Evolutionary conservation across 768 basidiomycete genomes (phyloP).

Genomic region (Rhodosporidiobolus odoratus): DNA sequence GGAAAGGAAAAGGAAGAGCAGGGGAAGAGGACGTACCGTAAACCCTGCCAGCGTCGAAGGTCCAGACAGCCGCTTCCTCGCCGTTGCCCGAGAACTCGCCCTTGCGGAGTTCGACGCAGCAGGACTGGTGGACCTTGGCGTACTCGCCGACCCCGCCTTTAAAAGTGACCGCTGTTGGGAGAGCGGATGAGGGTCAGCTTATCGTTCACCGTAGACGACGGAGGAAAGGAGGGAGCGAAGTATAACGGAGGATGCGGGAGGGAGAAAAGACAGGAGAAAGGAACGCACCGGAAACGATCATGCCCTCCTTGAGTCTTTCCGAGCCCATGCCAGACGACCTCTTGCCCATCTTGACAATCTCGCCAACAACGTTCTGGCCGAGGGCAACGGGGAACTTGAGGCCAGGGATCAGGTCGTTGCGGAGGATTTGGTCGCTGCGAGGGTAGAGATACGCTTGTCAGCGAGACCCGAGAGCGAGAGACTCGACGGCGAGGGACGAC

Average conservation of each 20-base stretch:
- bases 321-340: background rate
- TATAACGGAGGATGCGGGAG: background rate
- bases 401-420: background rate
- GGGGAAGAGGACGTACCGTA: background rate
- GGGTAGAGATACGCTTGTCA: no score
- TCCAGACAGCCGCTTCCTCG: background rate
- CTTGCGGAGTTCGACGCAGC: background rate
- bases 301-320: constrained; percentile 7
- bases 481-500: no score
- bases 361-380: constrained; percentile 2
- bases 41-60: background rate
- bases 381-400: background rate
- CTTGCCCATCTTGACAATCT: constrained; percentile 9
- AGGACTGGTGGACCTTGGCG: constrained; percentile 3
- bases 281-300: constrained; percentile 10
- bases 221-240: background rate
- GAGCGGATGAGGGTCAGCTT: background rate
- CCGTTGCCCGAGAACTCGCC: background rate
- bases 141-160: constrained; percentile 12
- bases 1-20: background rate
- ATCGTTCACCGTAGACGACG: no score
- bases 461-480: no score
- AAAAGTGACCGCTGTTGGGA: background rate
- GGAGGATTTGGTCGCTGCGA: background rate
- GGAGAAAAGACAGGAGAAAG: background rate